Base-by-base conservation (phyloP, 1,139 yeast species). In the Geotrichum aggregatum region DNA sequence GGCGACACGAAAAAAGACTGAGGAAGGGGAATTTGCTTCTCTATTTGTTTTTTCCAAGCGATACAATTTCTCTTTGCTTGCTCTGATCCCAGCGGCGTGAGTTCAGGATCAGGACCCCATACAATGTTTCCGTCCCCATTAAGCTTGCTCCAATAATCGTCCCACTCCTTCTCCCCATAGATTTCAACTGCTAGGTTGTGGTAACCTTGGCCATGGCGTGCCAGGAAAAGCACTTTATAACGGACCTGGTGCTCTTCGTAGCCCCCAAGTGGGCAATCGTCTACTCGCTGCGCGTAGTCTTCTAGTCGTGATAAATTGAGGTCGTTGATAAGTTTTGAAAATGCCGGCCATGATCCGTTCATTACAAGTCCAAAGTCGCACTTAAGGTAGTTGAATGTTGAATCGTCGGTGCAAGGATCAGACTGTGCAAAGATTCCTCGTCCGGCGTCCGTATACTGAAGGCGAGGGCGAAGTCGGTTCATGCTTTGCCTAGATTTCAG, bases 121-220 rank as follows among this genome's bases (percentile, higher is more conserved):
- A 66, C 69, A 16, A 79, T 65, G 43, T 74, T 77, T 3, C 82
- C 87, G 61, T 79, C 83, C 1, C 81, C 78, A 4, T 76, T 76
- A 43, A 77, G 58, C 55, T 71, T 72, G 21, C 84, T 72, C 84
- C 85, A 84, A 57, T 81, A 76, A 0, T 63, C 66, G 60, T 77
- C 74, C 91, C 91, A 84, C 21, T 67, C 77, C 13, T 73, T 67
- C 36, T 73, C 66, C 13, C 88, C 84, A 63, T 82, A 83, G 56
- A 76, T 76, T 26, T 70, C 71, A 45, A 78, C 77, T 1, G 83
- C 87, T 21, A 76, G 70, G 59, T 86, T 86, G 63, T 85, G 92
- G 67, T 73, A 79, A 0, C 94, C 94, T 66, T 85, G 86, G 6
- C 94, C 94, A 62, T 86, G 94, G 55, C 95, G 73, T 1, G 87